Base-by-base conservation (phyloP, 495 filamentous ascomycete genomes). In the Trichoderma virens region DNA sequence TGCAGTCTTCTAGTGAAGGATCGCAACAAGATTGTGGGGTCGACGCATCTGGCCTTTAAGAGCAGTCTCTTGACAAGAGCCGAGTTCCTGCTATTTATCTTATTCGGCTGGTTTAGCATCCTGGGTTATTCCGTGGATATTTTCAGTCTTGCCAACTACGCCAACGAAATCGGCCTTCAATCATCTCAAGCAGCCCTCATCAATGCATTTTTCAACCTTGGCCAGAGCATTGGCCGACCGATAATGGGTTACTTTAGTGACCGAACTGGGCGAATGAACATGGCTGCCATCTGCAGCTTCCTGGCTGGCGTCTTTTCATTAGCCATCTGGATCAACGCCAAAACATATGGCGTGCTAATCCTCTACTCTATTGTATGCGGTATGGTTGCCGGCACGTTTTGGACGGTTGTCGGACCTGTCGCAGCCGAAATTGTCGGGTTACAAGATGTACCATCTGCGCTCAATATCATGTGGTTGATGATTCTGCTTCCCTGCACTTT, bases 391-490 rank as follows among this genome's bases (percentile, higher is more conserved):
- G 89, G 89, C 28, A 88, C 85, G 0, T 91, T 88, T 70, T 91
- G 88, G 88, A 83, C 84, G 16, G 86, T 85, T 1, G 77, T 88
- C n/a, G 85, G 78, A 3, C 90, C 90, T 1, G 84, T 94, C 7
- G 77, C 85, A 25, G 86, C 87, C 0, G 90, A 94, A 69, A 85
- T 92, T n/a, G 85, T 93, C 27, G 89, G 88, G 5, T 23, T 62
- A 28, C 14, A 27, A n/a, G 34, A 62, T 8, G 61, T 62, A 2
- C 34, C 61, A 4, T 62, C 61, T 6, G 61, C 34, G 7, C 61
- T 62, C 34, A 62, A 62, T 31, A 28, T 62, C 14, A 20, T 43
- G 61, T 62, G 61, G 61, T 6, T 62, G 35, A 25, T 27, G n/a
- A 41, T 62, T 34, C n/a, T 62, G 39, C 61, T 47, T 2, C 61